phyloP scores from a whole-genome alignment of 768 basidiomycete species.

The Pulveroboletus sp. region DNA sequence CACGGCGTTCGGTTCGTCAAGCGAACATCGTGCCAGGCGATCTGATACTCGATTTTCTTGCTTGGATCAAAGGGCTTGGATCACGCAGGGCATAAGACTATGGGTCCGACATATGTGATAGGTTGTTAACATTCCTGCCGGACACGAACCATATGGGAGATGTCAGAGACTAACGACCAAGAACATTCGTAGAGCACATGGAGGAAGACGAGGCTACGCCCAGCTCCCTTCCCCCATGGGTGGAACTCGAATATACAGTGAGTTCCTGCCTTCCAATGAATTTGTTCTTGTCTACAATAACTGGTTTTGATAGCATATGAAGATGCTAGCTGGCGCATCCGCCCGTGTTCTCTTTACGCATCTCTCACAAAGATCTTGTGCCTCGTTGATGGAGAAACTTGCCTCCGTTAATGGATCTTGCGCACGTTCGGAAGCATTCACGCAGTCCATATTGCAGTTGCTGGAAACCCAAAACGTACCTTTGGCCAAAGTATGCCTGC shows the following conservation, averaged over 20 bases:
- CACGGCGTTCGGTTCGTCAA: neutral
- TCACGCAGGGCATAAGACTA: slow-evolving; percentile 14
- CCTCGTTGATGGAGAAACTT: slow-evolving; percentile 41
- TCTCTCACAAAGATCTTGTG: slow-evolving; percentile 68
- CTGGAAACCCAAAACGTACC: slow-evolving; percentile 26
- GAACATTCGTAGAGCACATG: slow-evolving; percentile 73
- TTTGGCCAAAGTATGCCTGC: slow-evolving; percentile 71
- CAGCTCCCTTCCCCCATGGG: slow-evolving; percentile 80
- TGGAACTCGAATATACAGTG: slow-evolving; percentile 86
- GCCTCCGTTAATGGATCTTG: slow-evolving; percentile 9
- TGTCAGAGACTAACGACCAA: slow-evolving; percentile 1
- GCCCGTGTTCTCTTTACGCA: slow-evolving; percentile 80
- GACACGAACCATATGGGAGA: no score
- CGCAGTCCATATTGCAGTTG: slow-evolving; percentile 14
- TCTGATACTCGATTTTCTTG: no score
- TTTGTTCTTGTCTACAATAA: neutral
- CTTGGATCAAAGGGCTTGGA: neutral
- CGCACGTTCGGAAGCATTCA: slow-evolving; percentile 26
- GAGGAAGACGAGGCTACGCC: slow-evolving; percentile 83
- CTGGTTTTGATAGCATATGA: slow-evolving; percentile 67
- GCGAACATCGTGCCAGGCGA: neutral
- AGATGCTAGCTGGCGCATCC: slow-evolving; percentile 60
- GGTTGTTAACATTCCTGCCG: slow-evolving; percentile 45
- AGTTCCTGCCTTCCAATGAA: slow-evolving; percentile 17
- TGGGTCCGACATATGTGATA: slow-evolving; percentile 54